These are phyloP conservation scores for Heracleum sosnowskyi DNA, from an alignment of 129 eudicot genomes.

Conservation along the genomic window DNA sequence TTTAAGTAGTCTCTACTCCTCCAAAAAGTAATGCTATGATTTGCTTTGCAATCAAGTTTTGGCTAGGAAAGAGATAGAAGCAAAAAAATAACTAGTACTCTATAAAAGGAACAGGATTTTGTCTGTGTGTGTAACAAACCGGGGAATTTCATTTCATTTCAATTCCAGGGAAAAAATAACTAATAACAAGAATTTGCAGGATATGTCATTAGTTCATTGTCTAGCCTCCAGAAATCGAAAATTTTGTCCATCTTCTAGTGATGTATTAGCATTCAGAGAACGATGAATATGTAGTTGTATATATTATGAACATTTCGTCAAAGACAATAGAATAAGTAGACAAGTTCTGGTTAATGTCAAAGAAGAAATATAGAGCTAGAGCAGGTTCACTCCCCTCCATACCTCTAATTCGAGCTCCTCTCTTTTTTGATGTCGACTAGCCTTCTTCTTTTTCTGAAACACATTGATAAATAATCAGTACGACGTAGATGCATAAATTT, in stretches of 20 bases:
- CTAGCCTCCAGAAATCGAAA: not conserved
- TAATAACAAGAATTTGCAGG: too few species aligned
- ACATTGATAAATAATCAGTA: not conserved
- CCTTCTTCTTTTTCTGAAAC: conserved; percentile 36
- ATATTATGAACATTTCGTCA: too few species aligned
- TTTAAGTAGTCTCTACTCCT: not conserved
- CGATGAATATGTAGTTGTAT: too few species aligned
- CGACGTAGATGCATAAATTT: conserved; percentile 2
- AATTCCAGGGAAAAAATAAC: too few species aligned
- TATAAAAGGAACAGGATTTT: too few species aligned
- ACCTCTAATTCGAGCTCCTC: conserved; percentile 95
- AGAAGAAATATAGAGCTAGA: not conserved
- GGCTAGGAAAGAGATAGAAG: not conserved
- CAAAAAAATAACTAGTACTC: not conserved
- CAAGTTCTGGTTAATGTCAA: not conserved
- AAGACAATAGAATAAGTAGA: too few species aligned
- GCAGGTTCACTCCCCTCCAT: too few species aligned
- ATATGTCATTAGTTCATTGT: not conserved
- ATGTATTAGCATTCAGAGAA: too few species aligned
- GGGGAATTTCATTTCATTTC: too few species aligned
- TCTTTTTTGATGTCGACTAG: conserved; percentile 53
- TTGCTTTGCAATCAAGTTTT: not conserved
- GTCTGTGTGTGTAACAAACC: not conserved
- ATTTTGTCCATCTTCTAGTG: too few species aligned
- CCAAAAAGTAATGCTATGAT: not conserved